Evolutionary conservation across 768 basidiomycete species (phyloP), one percentile per base, ranked within the genome.

Genomic region (Leccinum longicurvipes): DNA sequence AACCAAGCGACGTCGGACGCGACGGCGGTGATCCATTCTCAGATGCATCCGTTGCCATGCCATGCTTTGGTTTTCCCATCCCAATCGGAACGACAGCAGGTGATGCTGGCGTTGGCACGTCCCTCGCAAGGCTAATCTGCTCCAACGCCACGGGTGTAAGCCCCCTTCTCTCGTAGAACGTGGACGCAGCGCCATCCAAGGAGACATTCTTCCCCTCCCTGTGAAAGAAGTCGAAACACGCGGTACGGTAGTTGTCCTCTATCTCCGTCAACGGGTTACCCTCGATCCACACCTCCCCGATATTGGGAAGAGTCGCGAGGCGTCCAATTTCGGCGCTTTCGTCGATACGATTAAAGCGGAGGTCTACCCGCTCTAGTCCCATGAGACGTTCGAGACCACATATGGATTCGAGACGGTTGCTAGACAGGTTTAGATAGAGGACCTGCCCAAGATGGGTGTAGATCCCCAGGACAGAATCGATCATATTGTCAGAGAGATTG

Each of bases 401-500:
- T 52, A 98, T 82, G n/a, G 92, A 93, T 65, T 96, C 93, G 50
- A 98, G 83, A 5, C 96, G 84, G 66, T 98, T 98, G 53, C 80
- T 77, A 1, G 90, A 81, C 17, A 98, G 79, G 71, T 96, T 93
- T 63, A 98, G 77, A 6, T 80, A 77, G 17, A 86, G 76, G 24
- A 97, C 78, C 58, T 87, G 84, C 2, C 91, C 91, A 34, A 98
- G 80, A 51, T 85, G 82, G 34, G 82, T 81, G 66, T 93, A 90
- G 55, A 97, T 91, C 27, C 91, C 89, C 4, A 94, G 82, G 17
- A 98, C 87, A 17, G 95, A 94, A 69, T 96, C 93, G 62, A 99
- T 93, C 84, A 99, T 92, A 75, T 99, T 99, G 72, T 95, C 89
- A 15, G 91, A 80, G n/a, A 99, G 82, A 72, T 97, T 95, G 63